Base-by-base conservation (phyloP, 1,284 basidiomycete species). In the Cerrena zonata region DNA sequence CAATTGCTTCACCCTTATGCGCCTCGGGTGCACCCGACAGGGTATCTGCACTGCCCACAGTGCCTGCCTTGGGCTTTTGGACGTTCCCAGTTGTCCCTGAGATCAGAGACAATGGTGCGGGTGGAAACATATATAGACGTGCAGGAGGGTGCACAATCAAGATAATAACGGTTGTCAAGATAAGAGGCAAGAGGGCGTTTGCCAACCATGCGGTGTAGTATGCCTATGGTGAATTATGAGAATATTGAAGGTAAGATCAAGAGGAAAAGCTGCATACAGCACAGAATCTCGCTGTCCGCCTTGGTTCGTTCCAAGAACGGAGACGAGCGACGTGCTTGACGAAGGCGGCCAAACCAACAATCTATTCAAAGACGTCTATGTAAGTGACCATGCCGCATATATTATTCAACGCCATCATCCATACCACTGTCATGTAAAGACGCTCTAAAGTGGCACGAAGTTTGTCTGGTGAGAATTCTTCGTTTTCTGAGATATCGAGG, bases 391-490 rank as follows among this genome's bases (percentile, higher is more conserved):
- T n/a, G n/a, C n/a, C n/a, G n/a, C n/a, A n/a, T n/a, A n/a, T n/a
- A n/a, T n/a, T n/a, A n/a, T 22, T 19, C 11, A 22, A 25, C 39
- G 11, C 15, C 41, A 21, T 39, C 1, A 15, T 2, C 62, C 65
- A 4, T 60, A 66, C 65, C 30, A 78, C 65, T 2, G 70, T 72
- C 50, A 75, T 73, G 55, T 80, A 75, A 13, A 73, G 53, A 1
- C 79, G 64, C 56, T 80, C 79, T 15, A 81, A 61, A 50, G 76
- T 78, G 21, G 74, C 67, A 23, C 73, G 64, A 5, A 77, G 63
- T 58, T 75, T 76, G 56, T 76, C 75, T 1, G 75, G 69, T 3
- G 71, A 67, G 58, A 77, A 76, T 50, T 73, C 69, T 51, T 76
- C 75, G 39, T 75, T 61, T 13, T 65, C 63, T 10, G 69, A 62